phyloP scores from a whole-genome alignment of 116 monocot genomes.

The Posidonia oceanica region DNA sequence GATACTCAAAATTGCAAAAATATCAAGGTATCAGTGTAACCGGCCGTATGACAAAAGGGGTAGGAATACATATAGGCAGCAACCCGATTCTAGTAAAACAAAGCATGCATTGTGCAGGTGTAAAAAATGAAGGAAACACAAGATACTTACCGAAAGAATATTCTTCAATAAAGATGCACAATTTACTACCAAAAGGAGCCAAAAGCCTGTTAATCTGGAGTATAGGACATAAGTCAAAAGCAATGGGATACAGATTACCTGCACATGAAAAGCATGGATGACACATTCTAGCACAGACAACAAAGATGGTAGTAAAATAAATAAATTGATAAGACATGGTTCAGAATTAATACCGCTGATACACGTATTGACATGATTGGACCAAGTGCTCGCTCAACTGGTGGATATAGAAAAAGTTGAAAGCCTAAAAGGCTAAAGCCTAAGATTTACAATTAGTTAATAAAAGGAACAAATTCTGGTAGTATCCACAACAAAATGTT shows the following conservation, averaged over 20 bases:
- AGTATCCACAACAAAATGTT: too few species aligned
- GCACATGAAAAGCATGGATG: neutral
- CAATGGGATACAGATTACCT: slow-evolving; percentile 56
- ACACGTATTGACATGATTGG: slow-evolving; percentile 32
- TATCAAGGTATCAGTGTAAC: too few species aligned
- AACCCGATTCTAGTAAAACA: too few species aligned
- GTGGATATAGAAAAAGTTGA: slow-evolving; percentile 61
- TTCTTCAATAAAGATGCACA: slow-evolving; percentile 64
- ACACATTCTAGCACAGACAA: neutral
- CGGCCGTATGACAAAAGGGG: too few species aligned
- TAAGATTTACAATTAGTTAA: slow-evolving; percentile 2
- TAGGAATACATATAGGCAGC: too few species aligned
- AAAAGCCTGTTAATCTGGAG: slow-evolving; percentile 44
- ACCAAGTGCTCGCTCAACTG: slow-evolving; percentile 33
- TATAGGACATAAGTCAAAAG: slow-evolving; percentile 46
- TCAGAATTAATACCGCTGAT: slow-evolving; percentile 39
- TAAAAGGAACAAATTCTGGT: too few species aligned
- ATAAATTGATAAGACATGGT: neutral
- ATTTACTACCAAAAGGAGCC: slow-evolving; percentile 39
- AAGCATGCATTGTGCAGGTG: neutral
- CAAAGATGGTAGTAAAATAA: neutral
- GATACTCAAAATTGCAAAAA: too few species aligned
- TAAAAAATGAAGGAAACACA: neutral
- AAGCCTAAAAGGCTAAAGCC: slow-evolving; percentile 59
- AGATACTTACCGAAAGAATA: slow-evolving; percentile 56